Conservation (phyloP, 2,329 filamentous ascomycete species). For the Calonectria pseudoturangicola region DNA sequence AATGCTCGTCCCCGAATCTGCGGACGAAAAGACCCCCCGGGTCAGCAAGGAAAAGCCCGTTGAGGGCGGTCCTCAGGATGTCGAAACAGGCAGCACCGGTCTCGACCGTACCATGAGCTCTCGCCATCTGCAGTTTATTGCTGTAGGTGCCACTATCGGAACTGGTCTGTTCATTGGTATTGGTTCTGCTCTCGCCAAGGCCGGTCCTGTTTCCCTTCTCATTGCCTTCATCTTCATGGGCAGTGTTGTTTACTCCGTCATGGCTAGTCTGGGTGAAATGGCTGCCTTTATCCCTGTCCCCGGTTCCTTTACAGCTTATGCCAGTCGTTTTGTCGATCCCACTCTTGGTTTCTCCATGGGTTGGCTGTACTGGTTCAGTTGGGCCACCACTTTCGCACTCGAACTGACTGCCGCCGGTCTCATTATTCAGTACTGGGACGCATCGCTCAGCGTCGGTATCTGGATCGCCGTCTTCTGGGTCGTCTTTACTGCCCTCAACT, state of each 20-base stretch:
- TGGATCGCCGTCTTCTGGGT: conserved; percentile 85
- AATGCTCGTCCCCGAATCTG: conserved; percentile 50
- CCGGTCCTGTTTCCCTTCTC: conserved; percentile 79
- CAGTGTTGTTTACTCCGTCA: conserved; percentile 83
- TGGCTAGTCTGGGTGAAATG: conserved; percentile 83
- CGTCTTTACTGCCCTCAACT: conserved; percentile 80
- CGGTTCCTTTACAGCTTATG: conserved; percentile 86
- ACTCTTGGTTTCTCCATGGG: conserved; percentile 86
- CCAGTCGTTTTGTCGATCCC: conserved; percentile 83
- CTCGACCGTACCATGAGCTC: conserved; percentile 62
- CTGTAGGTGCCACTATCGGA: conserved; percentile 78
- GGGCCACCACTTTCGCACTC: conserved; percentile 83
- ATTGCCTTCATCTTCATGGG: conserved; percentile 83
- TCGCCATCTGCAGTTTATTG: conserved; percentile 70
- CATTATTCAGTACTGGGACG: conserved; percentile 85
- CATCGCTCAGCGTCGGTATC: conserved; percentile 78
- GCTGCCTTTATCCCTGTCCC: conserved; percentile 85
- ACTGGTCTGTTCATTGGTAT: conserved; percentile 84
- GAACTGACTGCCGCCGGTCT: conserved; percentile 83
- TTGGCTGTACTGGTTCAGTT: conserved; percentile 90
- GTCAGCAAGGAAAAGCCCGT: conserved; percentile 53
- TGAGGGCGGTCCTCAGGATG: conserved; percentile 44
- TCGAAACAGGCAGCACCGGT: conserved; percentile 61
- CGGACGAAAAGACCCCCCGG: conserved; percentile 56
- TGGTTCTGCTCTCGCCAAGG: conserved; percentile 76